phyloP scores from a whole-genome alignment of 257 asterid species.

The Solanum megistacrolobum region DNA sequence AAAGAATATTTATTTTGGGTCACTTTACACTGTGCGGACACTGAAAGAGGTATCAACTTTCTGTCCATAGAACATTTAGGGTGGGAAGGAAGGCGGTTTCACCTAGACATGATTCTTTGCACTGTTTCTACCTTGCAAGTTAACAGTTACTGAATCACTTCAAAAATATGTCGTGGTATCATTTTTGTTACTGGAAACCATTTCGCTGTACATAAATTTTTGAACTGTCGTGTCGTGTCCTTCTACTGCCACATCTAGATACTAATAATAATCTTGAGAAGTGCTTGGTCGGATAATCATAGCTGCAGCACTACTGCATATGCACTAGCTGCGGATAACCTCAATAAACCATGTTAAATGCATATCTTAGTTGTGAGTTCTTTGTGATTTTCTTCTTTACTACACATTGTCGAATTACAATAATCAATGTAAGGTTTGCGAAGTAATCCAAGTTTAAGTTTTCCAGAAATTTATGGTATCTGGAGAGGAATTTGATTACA shows the following conservation, averaged over 20 bases:
- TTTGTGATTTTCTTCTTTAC: not conserved
- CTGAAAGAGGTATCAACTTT: conserved; percentile 64
- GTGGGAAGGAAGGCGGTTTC: not conserved
- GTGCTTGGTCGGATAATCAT: not conserved
- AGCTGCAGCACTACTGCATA: not conserved
- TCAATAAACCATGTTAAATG: not conserved
- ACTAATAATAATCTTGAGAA: not conserved
- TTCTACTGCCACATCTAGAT: not conserved
- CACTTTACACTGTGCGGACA: conserved; percentile 88
- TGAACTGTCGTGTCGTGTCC: not conserved
- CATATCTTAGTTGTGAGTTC: not conserved
- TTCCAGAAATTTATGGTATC: not conserved
- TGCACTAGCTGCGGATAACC: not conserved
- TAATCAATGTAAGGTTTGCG: not conserved
- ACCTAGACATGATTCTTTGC: not conserved
- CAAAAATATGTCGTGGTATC: not conserved
- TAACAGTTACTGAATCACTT: not conserved
- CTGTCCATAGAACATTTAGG: not conserved
- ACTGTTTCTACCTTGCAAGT: not conserved
- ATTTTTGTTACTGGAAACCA: not conserved
- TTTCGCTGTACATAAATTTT: not conserved
- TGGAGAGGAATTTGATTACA: not conserved
- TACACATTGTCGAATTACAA: not conserved
- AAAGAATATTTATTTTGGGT: conserved; percentile 55
- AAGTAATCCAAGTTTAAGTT: not conserved